Conservation (phyloP, 192 early-diverging fungal species). For the Podila minutissima region DNA sequence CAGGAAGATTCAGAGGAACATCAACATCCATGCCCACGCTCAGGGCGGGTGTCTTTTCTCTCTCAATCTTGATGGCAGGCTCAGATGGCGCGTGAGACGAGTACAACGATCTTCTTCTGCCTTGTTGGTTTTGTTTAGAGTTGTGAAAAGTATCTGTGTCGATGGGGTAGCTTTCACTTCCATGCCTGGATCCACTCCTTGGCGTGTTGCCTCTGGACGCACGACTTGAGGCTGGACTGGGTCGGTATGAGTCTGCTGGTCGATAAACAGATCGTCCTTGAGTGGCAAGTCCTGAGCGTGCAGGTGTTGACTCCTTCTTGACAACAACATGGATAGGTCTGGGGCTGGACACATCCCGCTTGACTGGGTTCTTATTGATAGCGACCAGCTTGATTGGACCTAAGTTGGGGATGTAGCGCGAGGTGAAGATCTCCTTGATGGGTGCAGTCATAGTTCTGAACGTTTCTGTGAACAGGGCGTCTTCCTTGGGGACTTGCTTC, state of each 20-base stretch:
- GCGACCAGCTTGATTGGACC: constrained; percentile 19
- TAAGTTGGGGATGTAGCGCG: constrained; percentile 18
- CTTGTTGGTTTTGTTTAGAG: background rate
- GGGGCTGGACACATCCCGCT: background rate
- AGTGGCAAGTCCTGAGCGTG: background rate
- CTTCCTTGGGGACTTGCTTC: background rate
- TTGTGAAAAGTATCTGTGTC: background rate
- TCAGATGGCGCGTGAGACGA: background rate
- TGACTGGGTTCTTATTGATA: constrained; percentile 6
- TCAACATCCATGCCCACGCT: background rate
- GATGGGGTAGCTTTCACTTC: background rate
- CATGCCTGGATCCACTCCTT: background rate
- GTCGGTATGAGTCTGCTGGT: background rate
- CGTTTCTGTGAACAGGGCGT: constrained; percentile 29
- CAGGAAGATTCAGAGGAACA: background rate
- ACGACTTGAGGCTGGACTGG: background rate
- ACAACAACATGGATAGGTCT: background rate
- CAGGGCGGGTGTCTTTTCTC: background rate
- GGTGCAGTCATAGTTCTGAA: constrained; percentile 24
- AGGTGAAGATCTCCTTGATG: constrained; percentile 38
- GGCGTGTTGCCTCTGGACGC: background rate
- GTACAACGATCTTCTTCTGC: background rate
- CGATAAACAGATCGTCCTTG: background rate
- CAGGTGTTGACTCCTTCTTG: background rate
- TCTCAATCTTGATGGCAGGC: background rate